Conservation (phyloP, 345 rosid species). For the Acer campestre region DNA sequence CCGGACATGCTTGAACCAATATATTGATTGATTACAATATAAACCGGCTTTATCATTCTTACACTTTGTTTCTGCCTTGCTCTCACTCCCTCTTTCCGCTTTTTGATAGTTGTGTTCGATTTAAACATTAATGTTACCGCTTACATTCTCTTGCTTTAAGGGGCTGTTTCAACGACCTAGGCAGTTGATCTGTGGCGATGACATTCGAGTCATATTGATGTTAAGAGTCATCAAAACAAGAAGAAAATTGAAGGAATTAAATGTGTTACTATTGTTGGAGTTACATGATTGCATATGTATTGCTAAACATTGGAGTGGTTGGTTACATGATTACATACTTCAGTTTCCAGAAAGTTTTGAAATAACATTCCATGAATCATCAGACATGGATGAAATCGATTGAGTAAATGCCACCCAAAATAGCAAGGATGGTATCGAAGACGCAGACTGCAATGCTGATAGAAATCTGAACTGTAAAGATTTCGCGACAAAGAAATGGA, state of each 20-base stretch:
- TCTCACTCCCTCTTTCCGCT: not conserved
- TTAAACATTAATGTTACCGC: not conserved
- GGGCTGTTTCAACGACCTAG: no score
- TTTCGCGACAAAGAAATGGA: constrained; percentile 22
- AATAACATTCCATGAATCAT: not conserved
- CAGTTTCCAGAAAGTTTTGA: not conserved
- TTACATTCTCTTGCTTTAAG: no score
- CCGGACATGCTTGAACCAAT: not conserved
- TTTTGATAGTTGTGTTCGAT: not conserved
- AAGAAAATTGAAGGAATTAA: not conserved
- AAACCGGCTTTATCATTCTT: not conserved
- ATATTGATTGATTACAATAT: constrained; percentile 5
- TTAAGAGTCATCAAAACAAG: not conserved
- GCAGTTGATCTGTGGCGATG: no score
- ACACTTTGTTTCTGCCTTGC: not conserved
- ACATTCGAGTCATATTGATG: not conserved
- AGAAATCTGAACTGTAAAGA: constrained; percentile 22
- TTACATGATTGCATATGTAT: not conserved
- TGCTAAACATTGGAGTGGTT: not conserved
- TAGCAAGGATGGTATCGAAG: constrained; percentile 17
- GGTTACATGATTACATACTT: not conserved
- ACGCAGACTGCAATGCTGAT: not conserved
- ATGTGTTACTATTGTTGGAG: not conserved
- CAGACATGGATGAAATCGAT: constrained; percentile 27
- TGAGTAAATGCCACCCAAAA: constrained; percentile 29